Base-by-base conservation (phyloP, 257 asterid species). In the Perilla frutescens region DNA sequence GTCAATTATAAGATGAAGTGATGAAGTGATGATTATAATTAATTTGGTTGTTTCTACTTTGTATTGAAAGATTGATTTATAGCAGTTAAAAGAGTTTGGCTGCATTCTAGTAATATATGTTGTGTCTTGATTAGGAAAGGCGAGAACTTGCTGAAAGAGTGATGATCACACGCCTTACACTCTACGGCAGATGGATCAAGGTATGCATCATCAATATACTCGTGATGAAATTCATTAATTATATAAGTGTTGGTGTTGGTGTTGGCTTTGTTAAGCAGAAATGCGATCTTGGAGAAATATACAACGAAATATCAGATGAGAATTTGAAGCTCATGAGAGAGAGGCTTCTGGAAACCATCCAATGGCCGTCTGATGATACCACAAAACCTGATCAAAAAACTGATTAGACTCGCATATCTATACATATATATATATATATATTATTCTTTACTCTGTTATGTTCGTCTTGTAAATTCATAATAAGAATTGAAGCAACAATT, bases 61-160 rank as follows among this genome's bases (percentile, higher is more conserved):
- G 26, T 20, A 20, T 20, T 20, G 26, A 20, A 20, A 20, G 26
- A 20, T 20, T 20, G 26, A 20, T 20, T 20, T 1, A 20, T 20
- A 20, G 26, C 26, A 20, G 26, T 20, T n/a, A n/a, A n/a, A n/a
- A n/a, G n/a, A n/a, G n/a, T n/a, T n/a, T n/a, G n/a, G n/a, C n/a
- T 20, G 26, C 1, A 20, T 20, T 20, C 0, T 20, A 20, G 0
- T 20, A 20, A 20, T 20, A 20, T 20, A 20, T 20, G 26, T 20
- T 20, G 26, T 20, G 26, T 20, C 26, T 20, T 20, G 26, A 20
- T 20, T 20, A 88, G 95, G 96, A 90, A 80, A 83, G 84, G 36
- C 88, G 79, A 73, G 90, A 85, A 55, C 92, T 90, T 72, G 95
- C 91, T 54, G 92, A 88, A 76, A 82, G 95, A 85, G 96, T 86